A percentile compares a stretch with the other conserved stretches of the same genome.
These are phyloP conservation scores for Jamesozyma spencerorum DNA, from an alignment of 805 yeast genomes.

Conservation along the genomic window DNA sequence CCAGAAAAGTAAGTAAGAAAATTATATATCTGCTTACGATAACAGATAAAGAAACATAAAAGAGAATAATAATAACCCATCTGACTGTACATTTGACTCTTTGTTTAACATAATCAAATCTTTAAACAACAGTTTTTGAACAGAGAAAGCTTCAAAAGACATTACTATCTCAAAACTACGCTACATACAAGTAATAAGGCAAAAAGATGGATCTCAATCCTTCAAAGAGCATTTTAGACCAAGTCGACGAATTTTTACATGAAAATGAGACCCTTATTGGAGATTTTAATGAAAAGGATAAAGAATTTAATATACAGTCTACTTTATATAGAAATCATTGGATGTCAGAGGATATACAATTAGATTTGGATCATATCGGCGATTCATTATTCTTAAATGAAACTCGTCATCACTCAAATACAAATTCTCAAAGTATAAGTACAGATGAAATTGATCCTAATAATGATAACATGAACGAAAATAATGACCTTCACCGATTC, in stretches of 20 bases:
- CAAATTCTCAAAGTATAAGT: background rate
- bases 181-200: background rate
- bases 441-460: background rate
- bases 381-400: constrained; percentile 2
- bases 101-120: too few relatives aligned
- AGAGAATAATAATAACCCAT: background rate
- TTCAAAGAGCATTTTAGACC: constrained; percentile 25
- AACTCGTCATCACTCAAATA: background rate
- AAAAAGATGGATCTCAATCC: constrained; percentile 6
- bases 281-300: too few relatives aligned
- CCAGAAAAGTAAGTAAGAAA: too few relatives aligned
- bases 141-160: too few relatives aligned
- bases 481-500: background rate
- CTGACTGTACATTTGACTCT: too few relatives aligned
- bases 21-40: too few relatives aligned
- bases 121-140: too few relatives aligned
- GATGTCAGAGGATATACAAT: constrained; percentile 7
- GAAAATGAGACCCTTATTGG: constrained; percentile 4
- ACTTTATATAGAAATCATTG: constrained; percentile 2
- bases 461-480: constrained; percentile 1
- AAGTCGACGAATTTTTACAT: constrained; percentile 19
- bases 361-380: constrained; percentile 9
- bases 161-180: background rate
- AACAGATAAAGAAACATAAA: constrained; percentile 1
- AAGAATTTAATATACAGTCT: background rate